Base-by-base conservation (phyloP, 331 rosid species). In the Malus hybrid region DNA sequence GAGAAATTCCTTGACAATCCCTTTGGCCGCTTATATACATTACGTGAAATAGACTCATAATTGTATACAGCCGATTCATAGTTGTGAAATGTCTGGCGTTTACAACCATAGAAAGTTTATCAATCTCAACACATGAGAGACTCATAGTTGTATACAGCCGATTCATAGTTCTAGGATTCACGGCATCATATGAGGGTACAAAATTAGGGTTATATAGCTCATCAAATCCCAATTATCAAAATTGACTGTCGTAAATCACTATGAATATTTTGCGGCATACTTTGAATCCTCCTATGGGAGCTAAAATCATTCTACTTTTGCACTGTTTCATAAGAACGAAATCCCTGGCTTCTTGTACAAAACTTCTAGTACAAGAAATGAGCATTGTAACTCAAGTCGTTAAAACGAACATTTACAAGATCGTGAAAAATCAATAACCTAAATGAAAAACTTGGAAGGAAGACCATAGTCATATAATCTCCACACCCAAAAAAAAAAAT, bases 161-260 rank as follows among this genome's bases (percentile, higher is more conserved):
- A 39, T 39, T 39, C 46, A 39, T 39, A 9, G 12, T 39, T 39
- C 1, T 9, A 3, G 46, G 46, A 39, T 39, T 10, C 46, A 39
- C 1, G 4, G 12, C 1, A 0, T 39, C 46, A 39, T 0, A 0
- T 9, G 56, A 50, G 9, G 9, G 1, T 15, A 50, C 4, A 2
- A 2, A 50, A 2, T 2, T 39, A 10, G 46, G 46, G 46, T 39
- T 2, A 39, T 39, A 9, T 39, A 39, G 46, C 44, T 36, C 11
- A 36, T 3, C 44, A 36, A 36, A 36, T 36, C 44, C 44, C 44
- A 36, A 36, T 36, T 9, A 36, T 36, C 3, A 36, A 36, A 36
- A 36, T 36, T 9, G 44, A 36, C 44, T 36, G 11, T 39, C 4
- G 46, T 39, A 39, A 39, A 39, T 39, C 46, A 39, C 44, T 36